Evolutionary conservation across 2,329 filamentous ascomycete genomes (phyloP), one percentile per base, ranked within the genome.

Genomic region (Ceratocystis destructans): DNA sequence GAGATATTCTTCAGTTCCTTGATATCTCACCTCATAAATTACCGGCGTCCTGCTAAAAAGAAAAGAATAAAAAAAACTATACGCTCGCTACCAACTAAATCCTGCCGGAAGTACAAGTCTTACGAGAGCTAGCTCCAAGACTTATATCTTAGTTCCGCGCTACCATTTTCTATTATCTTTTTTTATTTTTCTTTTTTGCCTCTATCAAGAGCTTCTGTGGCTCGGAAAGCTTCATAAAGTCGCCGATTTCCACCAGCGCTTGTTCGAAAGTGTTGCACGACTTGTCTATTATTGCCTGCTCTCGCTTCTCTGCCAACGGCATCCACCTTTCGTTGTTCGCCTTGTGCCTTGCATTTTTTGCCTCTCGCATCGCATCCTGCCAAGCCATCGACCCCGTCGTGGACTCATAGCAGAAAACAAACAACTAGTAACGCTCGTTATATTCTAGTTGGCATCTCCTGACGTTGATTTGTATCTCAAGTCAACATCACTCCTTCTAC

Each of bases 21-120:
- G 55, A 59, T 59, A 37, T 59, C 31, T 37, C 4, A 37, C 15
- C 15, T 17, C 25, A 33, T 37, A 31, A 57, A 31, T 17, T 15
- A 33, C 55, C 55, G 28, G 55, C 10, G 55, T 25, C 28, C 37
- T 59, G 55, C 55, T 33, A 37, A 53, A 53, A 53, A 53, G 15
- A 53, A 25, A 2, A 4, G 25, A 48, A n/a, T n/a, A 17, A 48
- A 48, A 48, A 48, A 20, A 55, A 7, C 15, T 33, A 50, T 50
- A 33, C 55, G 55, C 55, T 59, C 55, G 55, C 55, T 59, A 59
- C 55, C 55, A 59, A 37, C 55, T n/a, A 59, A 33, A 59, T 59
- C 55, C 55, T 59, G 17, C 55, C 12, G 55, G 55, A 59, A 59
- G 55, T 33, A 31, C 5, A 59, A 33, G 55, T 37, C 55, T 59